These are phyloP conservation scores for Aureobasidium sp. DNA, from an alignment of 2,329 filamentous ascomycete genomes.

Conservation along the genomic window DNA sequence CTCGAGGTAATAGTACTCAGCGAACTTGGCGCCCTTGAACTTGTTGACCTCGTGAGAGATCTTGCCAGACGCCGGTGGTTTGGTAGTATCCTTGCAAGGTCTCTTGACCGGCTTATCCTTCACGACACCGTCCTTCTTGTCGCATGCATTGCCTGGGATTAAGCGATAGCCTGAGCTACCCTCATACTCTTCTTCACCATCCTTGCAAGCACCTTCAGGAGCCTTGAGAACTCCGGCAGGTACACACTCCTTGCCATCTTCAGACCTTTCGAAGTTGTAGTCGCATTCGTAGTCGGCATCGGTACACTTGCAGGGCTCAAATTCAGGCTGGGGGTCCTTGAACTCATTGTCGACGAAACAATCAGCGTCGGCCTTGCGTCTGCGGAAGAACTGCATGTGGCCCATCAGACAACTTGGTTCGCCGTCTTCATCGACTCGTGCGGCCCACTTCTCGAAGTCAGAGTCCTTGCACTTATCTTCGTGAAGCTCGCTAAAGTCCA, in stretches of 20 bases:
- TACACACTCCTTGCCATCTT: slow-evolving; percentile 57
- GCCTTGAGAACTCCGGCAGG: slow-evolving; percentile 52
- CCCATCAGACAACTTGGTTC: slow-evolving; percentile 91
- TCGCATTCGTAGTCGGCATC: slow-evolving; percentile 91
- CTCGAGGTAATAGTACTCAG: slow-evolving; percentile 67
- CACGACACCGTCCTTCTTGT: slow-evolving; percentile 29
- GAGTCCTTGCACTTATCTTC: slow-evolving; percentile 66
- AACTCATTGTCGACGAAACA: slow-evolving; percentile 87
- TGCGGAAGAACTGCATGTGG: slow-evolving; percentile 76
- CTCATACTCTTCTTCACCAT: slow-evolving; percentile 63
- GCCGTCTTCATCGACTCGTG: slow-evolving; percentile 69
- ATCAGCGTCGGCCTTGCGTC: slow-evolving; percentile 77
- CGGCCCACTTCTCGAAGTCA: slow-evolving; percentile 84
- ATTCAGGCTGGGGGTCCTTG: slow-evolving; percentile 62
- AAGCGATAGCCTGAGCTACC: slow-evolving; percentile 86
- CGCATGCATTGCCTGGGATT: slow-evolving; percentile 59
- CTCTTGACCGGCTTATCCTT: slow-evolving; percentile 52
- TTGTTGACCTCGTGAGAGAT: slow-evolving; percentile 51
- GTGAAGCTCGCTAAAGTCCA: slow-evolving; percentile 78
- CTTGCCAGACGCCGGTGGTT: slow-evolving; percentile 53
- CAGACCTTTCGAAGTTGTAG: slow-evolving; percentile 70
- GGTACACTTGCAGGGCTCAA: slow-evolving; percentile 70
- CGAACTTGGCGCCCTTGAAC: slow-evolving; percentile 53
- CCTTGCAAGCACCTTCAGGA: slow-evolving; percentile 67
- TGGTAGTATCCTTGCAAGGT: slow-evolving; percentile 58